Conservation (phyloP, 306 rosid species). For the Cicer arietinum region DNA sequence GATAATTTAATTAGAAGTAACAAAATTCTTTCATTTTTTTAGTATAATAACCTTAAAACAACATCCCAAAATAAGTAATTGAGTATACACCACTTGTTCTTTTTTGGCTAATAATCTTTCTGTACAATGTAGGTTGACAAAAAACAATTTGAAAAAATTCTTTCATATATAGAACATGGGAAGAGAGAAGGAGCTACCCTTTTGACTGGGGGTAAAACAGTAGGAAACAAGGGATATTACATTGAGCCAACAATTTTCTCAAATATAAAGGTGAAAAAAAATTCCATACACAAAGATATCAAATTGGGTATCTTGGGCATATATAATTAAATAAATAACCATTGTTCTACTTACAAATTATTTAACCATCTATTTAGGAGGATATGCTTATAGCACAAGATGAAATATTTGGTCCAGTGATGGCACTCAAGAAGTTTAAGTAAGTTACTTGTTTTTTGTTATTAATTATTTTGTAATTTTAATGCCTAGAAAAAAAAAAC, state of each 20-base stretch:
- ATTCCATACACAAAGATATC: background rate
- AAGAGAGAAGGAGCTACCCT: slow-evolving; percentile 87
- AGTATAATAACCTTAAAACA: too few species aligned
- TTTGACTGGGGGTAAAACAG: slow-evolving; percentile 69
- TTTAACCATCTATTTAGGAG: slow-evolving; percentile 46
- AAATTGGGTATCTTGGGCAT: background rate
- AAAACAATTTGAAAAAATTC: slow-evolving; percentile 66
- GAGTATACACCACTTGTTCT: too few species aligned
- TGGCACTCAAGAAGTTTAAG: slow-evolving; percentile 64
- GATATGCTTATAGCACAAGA: slow-evolving; percentile 69
- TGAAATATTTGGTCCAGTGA: slow-evolving; percentile 74
- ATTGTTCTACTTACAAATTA: background rate
- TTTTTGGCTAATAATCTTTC: background rate
- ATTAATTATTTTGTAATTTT: too few species aligned
- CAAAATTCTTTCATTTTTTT: too few species aligned
- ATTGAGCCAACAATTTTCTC: slow-evolving; percentile 81
- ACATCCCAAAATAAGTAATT: too few species aligned
- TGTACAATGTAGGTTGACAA: slow-evolving; percentile 60
- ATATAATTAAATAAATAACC: background rate
- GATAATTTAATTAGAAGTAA: too few species aligned
- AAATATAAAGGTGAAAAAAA: slow-evolving; percentile 56
- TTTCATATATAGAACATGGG: slow-evolving; percentile 75
- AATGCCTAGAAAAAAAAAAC: too few species aligned
- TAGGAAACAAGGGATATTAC: slow-evolving; percentile 73
- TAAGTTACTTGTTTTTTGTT: slow-evolving; percentile 36